Percentiles rank a stretch among this genome's conserved stretches.
phyloP scores from a whole-genome alignment of 2,329 filamentous ascomycete genomes.

The Fusarium nisikadoi region DNA sequence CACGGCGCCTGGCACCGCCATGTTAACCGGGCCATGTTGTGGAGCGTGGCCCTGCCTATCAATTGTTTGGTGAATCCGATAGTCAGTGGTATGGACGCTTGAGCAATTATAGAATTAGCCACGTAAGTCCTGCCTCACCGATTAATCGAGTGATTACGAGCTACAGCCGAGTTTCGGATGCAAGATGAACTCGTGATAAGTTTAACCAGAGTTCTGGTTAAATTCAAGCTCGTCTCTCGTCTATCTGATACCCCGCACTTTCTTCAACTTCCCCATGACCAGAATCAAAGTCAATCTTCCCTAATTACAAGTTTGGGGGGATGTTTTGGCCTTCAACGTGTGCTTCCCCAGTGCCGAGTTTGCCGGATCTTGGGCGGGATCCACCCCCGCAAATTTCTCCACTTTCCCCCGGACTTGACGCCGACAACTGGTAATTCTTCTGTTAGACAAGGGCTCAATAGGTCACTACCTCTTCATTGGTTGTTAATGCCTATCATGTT shows the following conservation, averaged over 20 bases:
- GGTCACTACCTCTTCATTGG: background rate
- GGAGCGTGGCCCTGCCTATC: background rate
- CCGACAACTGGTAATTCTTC: background rate
- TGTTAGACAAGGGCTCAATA: background rate
- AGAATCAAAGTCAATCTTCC: background rate
- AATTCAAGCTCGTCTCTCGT: background rate
- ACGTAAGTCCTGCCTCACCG: too few relatives aligned
- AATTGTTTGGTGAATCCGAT: too few relatives aligned
- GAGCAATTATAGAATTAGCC: background rate
- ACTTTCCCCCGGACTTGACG: background rate
- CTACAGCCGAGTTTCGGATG: background rate
- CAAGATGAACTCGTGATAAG: background rate
- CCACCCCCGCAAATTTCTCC: background rate
- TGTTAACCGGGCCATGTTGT: background rate
- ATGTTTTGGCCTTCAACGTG: background rate
- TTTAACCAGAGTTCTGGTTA: background rate
- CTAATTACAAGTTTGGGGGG: background rate
- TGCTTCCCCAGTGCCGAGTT: background rate
- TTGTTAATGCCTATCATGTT: background rate
- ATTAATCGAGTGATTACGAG: background rate
- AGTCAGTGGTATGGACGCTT: too few relatives aligned
- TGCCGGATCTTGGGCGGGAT: background rate
- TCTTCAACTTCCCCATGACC: accelerated
- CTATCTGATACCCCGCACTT: background rate
- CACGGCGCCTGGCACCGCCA: background rate